A percentile compares a stretch with the other conserved stretches of the same genome.
phyloP scores from a whole-genome alignment of 352 stramenopile genomes.

The Phytophthora constricta region DNA sequence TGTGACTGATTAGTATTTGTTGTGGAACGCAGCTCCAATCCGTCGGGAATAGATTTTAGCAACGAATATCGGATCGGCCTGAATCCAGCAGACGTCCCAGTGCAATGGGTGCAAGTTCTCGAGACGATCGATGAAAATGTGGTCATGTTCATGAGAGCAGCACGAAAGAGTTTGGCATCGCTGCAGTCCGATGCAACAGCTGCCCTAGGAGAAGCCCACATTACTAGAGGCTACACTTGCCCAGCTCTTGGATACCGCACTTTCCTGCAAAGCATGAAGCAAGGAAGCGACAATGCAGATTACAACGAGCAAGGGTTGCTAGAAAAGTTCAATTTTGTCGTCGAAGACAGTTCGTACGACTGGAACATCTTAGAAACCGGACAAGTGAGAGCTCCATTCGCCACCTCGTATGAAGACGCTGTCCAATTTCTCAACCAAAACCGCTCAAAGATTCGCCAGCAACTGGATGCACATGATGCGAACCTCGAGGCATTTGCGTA shows the following conservation, averaged over 20 bases:
- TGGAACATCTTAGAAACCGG: slow-evolving; percentile 58
- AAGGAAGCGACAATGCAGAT: slow-evolving; percentile 1
- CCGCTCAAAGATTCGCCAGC: slow-evolving; percentile 35
- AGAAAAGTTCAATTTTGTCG: slow-evolving; percentile 45
- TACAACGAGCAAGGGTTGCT: slow-evolving; percentile 35
- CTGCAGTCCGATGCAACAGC: slow-evolving; percentile 47
- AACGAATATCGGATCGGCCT: slow-evolving; percentile 66
- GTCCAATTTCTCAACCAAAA: slow-evolving; percentile 29
- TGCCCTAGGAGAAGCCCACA: slow-evolving; percentile 39
- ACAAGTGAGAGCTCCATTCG: slow-evolving; percentile 42
- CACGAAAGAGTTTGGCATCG: slow-evolving; percentile 33
- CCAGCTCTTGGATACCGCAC: slow-evolving; percentile 54
- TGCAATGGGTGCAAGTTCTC: slow-evolving; percentile 72
- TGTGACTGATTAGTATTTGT: neutral
- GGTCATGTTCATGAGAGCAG: slow-evolving; percentile 52
- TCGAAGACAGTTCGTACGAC: slow-evolving; percentile 48
- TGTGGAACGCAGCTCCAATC: slow-evolving; percentile 37
- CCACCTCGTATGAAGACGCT: slow-evolving; percentile 36
- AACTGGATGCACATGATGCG: slow-evolving; percentile 29
- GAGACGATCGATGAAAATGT: slow-evolving; percentile 58
- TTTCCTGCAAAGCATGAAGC: slow-evolving; percentile 55
- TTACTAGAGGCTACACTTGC: slow-evolving; percentile 57
- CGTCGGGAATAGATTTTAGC: slow-evolving; percentile 60
- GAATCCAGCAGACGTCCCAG: slow-evolving; percentile 64
- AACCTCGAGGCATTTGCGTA: slow-evolving; percentile 48